phyloP scores from a whole-genome alignment of 257 asterid species.

The Gardenia jasminoides region DNA sequence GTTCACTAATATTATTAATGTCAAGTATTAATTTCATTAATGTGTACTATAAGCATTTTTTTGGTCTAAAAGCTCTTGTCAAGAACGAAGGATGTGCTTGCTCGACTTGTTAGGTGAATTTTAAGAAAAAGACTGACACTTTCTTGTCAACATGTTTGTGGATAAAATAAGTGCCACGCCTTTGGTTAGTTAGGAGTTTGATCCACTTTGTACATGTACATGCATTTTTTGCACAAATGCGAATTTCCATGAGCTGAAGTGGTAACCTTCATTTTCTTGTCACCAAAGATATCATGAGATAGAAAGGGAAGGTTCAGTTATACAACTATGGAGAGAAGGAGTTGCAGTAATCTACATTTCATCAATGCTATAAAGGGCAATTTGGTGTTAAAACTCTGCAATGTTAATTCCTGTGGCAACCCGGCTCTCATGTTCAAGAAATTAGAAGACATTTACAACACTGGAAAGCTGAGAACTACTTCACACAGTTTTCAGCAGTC shows the following conservation, averaged over 20 bases:
- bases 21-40: not conserved
- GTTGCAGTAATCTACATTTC: constrained; percentile 43
- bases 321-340: constrained; percentile 49
- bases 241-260: not conserved
- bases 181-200: not conserved
- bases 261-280: not conserved
- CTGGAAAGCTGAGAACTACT: constrained; percentile 36
- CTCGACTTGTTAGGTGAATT: not conserved
- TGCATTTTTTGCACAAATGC: not conserved
- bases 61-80: not conserved
- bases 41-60: not conserved
- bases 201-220: not conserved
- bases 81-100: not conserved
- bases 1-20: not conserved
- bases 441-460: constrained; percentile 42
- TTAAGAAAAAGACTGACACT: not conserved
- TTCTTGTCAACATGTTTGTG: not conserved
- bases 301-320: not conserved
- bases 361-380: constrained; percentile 50
- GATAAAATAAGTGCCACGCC: not conserved
- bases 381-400: constrained; percentile 37
- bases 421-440: constrained; percentile 38
- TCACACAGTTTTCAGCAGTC: not conserved
- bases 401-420: constrained; percentile 37
- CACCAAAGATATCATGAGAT: not conserved